Evolutionary conservation across 2,329 filamentous ascomycete species (phyloP), one percentile per base, ranked within the genome.

Genomic region (Trematosphaeria pertusa): DNA sequence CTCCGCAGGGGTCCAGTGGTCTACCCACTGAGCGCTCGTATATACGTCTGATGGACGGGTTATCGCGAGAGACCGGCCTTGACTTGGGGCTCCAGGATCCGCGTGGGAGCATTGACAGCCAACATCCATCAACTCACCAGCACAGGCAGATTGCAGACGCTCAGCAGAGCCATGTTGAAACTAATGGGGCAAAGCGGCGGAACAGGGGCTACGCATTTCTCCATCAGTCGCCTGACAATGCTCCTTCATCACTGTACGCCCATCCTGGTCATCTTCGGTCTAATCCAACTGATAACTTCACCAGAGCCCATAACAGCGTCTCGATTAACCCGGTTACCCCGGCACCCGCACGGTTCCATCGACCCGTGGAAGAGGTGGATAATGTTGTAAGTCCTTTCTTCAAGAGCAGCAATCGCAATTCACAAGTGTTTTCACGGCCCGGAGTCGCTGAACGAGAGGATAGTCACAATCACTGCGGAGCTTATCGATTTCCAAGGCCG

Each of bases 321-420:
- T 19, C 33, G 5, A 6, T 37, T 10, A 41, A 45, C 15, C 39
- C 48, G 1, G 18, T 50, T 8, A 61, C 58, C 3, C 60, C 58
- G 34, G 50, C 35, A 28, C 43, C 56, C 9, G 42, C 26, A n/a
- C 50, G 41, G 11, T 39, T 38, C 31, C 46, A 50, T 10, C 48
- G 58, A 34, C 50, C 59, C n/a, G 38, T 31, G 3, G 46, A 40
- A 12, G 52, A 58, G 44, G 41, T 57, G 38, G 56, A 67, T 35
- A 66, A 31, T 61, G 67, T 74, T 43, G 61, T 70, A 59, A 76
- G 73, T 67, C 70, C 73, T 8, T 74, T 73, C 52, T 74, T 75
- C 52, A 56, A 50, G 35, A 58, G 44, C 48, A 59, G 43, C 36
- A 54, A 46, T 50, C 52, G 39, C 30, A 46, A 48, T 48, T 50